These are phyloP conservation scores for Amylostereum areolatum DNA, from an alignment of 1,284 basidiomycete genomes.

Conservation along the genomic window DNA sequence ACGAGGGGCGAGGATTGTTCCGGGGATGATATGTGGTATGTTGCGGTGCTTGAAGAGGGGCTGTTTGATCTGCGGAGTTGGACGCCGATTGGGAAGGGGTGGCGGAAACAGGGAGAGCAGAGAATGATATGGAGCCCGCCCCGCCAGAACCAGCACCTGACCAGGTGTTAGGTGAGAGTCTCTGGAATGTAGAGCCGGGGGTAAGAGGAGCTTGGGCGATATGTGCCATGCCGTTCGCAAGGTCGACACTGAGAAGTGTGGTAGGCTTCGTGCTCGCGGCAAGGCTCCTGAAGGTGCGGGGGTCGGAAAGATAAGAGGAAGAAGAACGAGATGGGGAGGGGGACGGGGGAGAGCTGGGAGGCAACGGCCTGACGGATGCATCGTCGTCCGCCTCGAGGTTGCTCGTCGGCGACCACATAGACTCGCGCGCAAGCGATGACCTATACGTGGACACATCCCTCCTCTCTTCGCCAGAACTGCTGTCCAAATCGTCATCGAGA, in stretches of 20 bases:
- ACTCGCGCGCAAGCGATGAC: conserved; percentile 58
- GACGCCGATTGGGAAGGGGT: conserved; percentile 42
- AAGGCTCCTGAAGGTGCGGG: conserved; percentile 75
- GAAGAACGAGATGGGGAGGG: conserved; percentile 78
- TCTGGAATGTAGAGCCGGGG: conserved; percentile 42
- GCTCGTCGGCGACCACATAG: conserved; percentile 70
- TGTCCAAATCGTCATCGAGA: conserved; percentile 47
- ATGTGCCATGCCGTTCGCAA: conserved; percentile 78
- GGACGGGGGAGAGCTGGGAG: conserved; percentile 79
- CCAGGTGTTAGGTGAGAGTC: conserved; percentile 50
- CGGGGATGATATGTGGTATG: conserved; percentile 90
- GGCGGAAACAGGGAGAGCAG: conserved; percentile 49
- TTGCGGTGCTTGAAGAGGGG: conserved; percentile 63
- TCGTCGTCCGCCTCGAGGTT: conserved; percentile 82
- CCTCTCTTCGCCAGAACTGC: conserved; percentile 38
- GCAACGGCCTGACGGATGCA: conserved; percentile 80
- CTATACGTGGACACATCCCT: conserved; percentile 34
- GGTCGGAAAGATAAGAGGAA: conserved; percentile 72
- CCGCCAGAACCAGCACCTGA: conserved; percentile 48
- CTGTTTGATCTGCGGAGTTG: conserved; percentile 17
- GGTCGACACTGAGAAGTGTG: conserved; percentile 84
- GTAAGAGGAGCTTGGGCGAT: conserved; percentile 81
- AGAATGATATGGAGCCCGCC: conserved; percentile 64
- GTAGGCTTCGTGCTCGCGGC: conserved; percentile 94
- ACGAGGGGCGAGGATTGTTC: conserved; percentile 90